These are phyloP conservation scores for Phoenix dactylifera DNA, from an alignment of 176 grass and related monocot species.

Conservation along the genomic window DNA sequence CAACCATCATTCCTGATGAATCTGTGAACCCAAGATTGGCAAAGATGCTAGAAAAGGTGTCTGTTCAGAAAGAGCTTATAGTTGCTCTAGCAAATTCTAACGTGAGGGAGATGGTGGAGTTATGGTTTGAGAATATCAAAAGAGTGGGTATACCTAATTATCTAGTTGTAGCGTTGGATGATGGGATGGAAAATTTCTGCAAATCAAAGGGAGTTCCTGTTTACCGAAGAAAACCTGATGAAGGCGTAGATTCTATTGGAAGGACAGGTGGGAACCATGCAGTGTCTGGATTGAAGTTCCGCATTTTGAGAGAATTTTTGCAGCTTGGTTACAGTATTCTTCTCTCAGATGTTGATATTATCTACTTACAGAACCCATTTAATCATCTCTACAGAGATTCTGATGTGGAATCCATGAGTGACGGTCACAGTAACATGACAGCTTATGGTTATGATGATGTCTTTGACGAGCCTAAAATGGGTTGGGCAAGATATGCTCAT, in stretches of 20 bases:
- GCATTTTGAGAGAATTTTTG: conserved; percentile 86
- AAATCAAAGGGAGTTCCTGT: conserved; percentile 62
- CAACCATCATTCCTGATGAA: conserved; percentile 60
- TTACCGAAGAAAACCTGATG: conserved; percentile 72
- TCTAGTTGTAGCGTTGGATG: conserved; percentile 88
- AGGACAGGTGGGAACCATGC: conserved; percentile 75
- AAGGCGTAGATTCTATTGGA: conserved; percentile 63
- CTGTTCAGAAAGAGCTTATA: conserved; percentile 77
- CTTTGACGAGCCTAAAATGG: conserved; percentile 90
- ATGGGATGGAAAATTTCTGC: conserved; percentile 56
- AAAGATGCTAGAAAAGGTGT: conserved; percentile 62
- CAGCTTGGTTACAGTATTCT: conserved; percentile 93
- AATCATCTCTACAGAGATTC: conserved; percentile 80
- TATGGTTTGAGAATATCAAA: conserved; percentile 93
- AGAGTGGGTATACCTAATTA: conserved; percentile 83
- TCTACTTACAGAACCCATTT: conserved; percentile 94
- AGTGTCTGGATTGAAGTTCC: conserved; percentile 91
- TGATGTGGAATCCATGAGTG: conserved; percentile 96
- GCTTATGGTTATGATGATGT: conserved; percentile 95
- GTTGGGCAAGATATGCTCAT: conserved; percentile 98
- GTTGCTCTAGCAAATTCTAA: conserved; percentile 93
- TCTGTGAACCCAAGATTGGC: conserved; percentile 65
- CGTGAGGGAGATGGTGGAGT: conserved; percentile 65
- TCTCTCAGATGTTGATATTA: conserved; percentile 85
- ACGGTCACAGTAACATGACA: conserved; percentile 85